Conservation (phyloP, 176 grass and related monocot species). For the Pontederia crassipes region DNA sequence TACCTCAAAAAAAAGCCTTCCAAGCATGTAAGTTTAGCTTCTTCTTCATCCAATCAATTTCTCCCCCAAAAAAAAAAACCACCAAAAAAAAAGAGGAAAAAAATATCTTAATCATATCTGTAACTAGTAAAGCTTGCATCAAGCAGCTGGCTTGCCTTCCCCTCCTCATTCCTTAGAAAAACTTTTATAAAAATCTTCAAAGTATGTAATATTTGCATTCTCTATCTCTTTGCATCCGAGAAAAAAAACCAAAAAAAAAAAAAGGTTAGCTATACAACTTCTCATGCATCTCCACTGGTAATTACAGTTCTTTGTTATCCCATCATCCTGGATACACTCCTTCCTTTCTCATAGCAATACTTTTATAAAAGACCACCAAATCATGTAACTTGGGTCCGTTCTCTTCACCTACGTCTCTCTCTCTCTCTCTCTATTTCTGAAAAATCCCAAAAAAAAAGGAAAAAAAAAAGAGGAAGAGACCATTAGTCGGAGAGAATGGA, state of each 20-base stretch:
- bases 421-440: neutral
- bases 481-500: constrained; percentile 8
- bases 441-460: constrained; percentile 24
- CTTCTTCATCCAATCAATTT: constrained; percentile 18
- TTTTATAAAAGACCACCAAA: constrained; percentile 54
- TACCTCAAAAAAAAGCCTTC: constrained; percentile 55
- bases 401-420: neutral
- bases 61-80: too few relatives aligned
- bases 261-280: neutral
- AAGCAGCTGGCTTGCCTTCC: constrained; percentile 33
- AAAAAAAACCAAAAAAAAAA: constrained; percentile 20
- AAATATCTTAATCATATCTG: neutral
- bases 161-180: constrained; percentile 44
- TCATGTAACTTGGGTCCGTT: constrained; percentile 56
- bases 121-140: constrained; percentile 10
- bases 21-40: constrained; percentile 57
- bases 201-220: constrained; percentile 64
- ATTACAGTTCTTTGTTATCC: neutral
- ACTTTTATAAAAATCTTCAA: constrained; percentile 67
- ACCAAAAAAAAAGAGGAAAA: constrained; percentile 16
- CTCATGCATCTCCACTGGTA: constrained; percentile 26
- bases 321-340: constrained; percentile 39
- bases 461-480: constrained; percentile 1
- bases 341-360: constrained; percentile 39
- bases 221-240: constrained; percentile 1